Percentiles rank a stretch among this genome's conserved stretches.
Evolutionary conservation across 768 basidiomycete genomes (phyloP).

Genomic region (Tephrocybe sp.): DNA sequence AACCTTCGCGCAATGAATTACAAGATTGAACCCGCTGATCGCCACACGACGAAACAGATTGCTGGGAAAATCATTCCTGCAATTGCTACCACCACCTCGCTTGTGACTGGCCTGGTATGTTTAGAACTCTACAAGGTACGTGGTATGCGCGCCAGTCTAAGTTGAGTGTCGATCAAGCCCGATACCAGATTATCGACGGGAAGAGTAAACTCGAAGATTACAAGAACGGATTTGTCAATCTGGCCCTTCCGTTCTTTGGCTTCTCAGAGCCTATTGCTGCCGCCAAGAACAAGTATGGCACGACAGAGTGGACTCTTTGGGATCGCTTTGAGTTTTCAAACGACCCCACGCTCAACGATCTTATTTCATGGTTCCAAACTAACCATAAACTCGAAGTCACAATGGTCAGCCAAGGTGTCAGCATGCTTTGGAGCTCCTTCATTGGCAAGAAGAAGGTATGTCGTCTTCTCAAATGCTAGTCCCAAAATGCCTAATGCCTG

Average conservation of each 20-base stretch:
- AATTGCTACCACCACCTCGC: slow-evolving; percentile 96
- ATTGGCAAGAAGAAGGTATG: slow-evolving; percentile 89
- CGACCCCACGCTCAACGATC: slow-evolving; percentile 84
- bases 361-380: slow-evolving; percentile 79
- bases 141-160: not conserved
- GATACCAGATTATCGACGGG: slow-evolving; percentile 81
- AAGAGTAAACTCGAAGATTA: slow-evolving; percentile 92
- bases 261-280: slow-evolving; percentile 97
- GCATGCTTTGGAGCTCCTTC: slow-evolving; percentile 97
- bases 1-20: slow-evolving; percentile 97
- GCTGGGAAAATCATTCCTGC: slow-evolving; percentile 99
- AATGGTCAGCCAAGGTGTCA: slow-evolving; percentile 97
- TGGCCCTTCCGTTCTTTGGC: slow-evolving; percentile 97
- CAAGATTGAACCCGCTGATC: slow-evolving; percentile 79
- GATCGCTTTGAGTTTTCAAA: slow-evolving; percentile 92
- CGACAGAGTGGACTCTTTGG: slow-evolving; percentile 96
- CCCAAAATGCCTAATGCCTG: no score
- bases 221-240: slow-evolving; percentile 98
- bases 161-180: not conserved
- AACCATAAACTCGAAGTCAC: slow-evolving; percentile 84
- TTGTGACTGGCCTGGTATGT: slow-evolving; percentile 94
- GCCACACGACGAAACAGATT: slow-evolving; percentile 94
- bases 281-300: slow-evolving; percentile 82
- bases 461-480: no score
- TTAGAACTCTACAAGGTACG: slow-evolving; percentile 93